Evolutionary conservation across 345 rosid species (phyloP).

Genomic region (Syzygium jambos): DNA sequence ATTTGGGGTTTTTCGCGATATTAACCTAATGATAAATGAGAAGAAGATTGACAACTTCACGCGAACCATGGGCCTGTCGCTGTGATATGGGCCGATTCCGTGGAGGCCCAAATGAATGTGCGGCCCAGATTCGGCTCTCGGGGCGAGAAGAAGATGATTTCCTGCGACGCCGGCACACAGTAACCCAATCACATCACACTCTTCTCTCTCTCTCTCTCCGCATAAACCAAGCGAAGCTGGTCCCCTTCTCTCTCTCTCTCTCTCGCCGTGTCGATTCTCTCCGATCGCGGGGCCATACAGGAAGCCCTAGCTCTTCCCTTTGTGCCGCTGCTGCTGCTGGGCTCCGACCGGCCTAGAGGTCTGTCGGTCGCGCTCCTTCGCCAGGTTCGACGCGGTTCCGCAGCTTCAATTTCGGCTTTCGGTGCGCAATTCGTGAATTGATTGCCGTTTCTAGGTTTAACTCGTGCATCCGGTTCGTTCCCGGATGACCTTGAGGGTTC

Average conservation of each 20-base stretch:
- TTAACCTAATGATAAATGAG: too few relatives aligned
- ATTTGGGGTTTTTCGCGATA: too few relatives aligned
- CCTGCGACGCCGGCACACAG: background rate
- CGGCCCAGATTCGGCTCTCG: background rate
- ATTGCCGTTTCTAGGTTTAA: background rate
- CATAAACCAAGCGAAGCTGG: background rate
- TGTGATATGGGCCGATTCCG: background rate
- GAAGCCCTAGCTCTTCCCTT: background rate
- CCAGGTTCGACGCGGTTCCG: background rate
- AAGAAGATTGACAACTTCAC: background rate
- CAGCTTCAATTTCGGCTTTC: background rate
- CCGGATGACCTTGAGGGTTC: background rate
- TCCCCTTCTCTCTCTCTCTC: background rate
- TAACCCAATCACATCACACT: background rate
- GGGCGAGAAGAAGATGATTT: background rate
- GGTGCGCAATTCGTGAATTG: fast-evolving
- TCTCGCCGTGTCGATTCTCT: slow-evolving; percentile 2
- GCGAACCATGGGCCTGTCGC: background rate
- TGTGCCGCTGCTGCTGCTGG: background rate
- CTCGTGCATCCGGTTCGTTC: background rate
- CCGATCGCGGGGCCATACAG: background rate
- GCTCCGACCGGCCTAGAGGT: background rate
- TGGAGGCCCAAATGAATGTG: background rate
- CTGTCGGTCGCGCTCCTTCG: background rate
- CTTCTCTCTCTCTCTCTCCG: background rate